Base-by-base conservation (phyloP, 2,329 filamentous ascomycete species). In the Xenoacremonium recifei region DNA sequence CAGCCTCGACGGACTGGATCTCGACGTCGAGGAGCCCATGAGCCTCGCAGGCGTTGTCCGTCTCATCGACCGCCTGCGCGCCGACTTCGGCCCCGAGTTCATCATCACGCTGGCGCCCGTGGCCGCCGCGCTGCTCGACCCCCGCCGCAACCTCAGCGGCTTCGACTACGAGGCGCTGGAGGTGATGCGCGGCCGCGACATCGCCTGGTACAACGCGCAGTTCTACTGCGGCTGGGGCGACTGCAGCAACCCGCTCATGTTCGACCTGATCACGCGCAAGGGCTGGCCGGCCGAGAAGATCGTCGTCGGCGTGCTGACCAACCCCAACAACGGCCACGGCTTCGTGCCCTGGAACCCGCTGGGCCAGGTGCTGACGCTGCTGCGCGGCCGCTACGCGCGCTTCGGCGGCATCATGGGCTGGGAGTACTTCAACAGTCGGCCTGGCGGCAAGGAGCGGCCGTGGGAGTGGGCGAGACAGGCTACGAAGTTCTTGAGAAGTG, bases 351-450 rank as follows among this genome's bases (percentile, higher is more conserved):
- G 70, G 43, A 69, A 77, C 25, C 73, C 73, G 44, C 59, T 78
- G 27, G 66, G 66, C 2, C 47, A 57, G 6, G 71, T 75, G 1
- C 58, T 80, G 3, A 51, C 58, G 11, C 57, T 66, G 3, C 54
- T 80, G 19, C 57, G 63, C n/a, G 56, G 53, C 3, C 61, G 68
- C 39, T 87, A 87, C 55, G 77, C 79, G 2, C 69, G 70, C 1
- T 93, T 96, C 62, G 91, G 90, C 1, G 91, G 91, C 1, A 82
- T 96, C 6, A 93, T 93, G 83, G 89, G 89, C 3, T 96, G 91
- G 91, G 91, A 96, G 68, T 96, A 93, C 62, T 96, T 92, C 69
- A 95, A 95, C 69, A 80, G 84, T 41, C 63, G 82, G 44, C 86
- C 87, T 0, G 84, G 83, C 1, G 83, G 79, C 18, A 61, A 60